A percentile compares a stretch with the other conserved stretches of the same genome.
These are phyloP conservation scores for Lactifluus volemus DNA, from an alignment of 768 basidiomycete genomes.

Conservation along the genomic window DNA sequence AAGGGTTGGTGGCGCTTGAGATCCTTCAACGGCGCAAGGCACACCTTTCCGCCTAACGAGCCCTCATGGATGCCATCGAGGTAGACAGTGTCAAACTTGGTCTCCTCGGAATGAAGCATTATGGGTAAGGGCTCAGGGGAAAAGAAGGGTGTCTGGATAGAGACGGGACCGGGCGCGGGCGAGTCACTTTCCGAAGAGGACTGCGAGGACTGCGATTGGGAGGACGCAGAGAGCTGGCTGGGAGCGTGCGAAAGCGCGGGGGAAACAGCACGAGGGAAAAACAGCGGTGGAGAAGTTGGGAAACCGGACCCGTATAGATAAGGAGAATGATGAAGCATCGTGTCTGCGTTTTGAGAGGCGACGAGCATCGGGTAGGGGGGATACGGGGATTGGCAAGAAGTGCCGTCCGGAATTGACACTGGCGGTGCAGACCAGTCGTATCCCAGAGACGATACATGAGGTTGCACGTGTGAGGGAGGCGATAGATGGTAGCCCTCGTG, in stretches of 20 bases:
- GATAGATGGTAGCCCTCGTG: conserved; percentile 7
- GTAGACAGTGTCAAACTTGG: conserved; percentile 3
- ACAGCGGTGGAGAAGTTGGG: not conserved
- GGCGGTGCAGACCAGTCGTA: conserved; percentile 7
- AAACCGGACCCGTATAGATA: conserved; percentile 3
- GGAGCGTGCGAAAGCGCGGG: conserved; percentile 16
- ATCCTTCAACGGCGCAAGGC: conserved; percentile 50
- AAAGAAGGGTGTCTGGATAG: conserved; percentile 12
- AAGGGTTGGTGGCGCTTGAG: conserved; percentile 49
- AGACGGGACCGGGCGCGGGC: conserved; percentile 8
- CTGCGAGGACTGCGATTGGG: conserved; percentile 1
- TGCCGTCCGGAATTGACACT: not conserved
- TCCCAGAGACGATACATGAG: conserved; percentile 2
- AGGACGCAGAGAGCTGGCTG: conserved; percentile 14
- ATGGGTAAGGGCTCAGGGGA: not conserved
- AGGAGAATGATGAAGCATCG: conserved; percentile 5
- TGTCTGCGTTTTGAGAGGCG: conserved; percentile 6
- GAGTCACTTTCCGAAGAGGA: conserved; percentile 17
- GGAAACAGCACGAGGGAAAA: conserved; percentile 4
- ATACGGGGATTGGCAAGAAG: conserved; percentile 8
- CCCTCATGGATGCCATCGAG: conserved; percentile 6
- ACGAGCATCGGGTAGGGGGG: conserved; percentile 6
- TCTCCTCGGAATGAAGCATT: conserved; percentile 4
- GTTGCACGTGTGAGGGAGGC: not conserved
- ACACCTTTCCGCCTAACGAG: conserved; percentile 24